Percentiles rank a stretch among this genome's conserved stretches.
Conservation (phyloP, 257 asterid genomes). For the Ajuga chamaepitys region DNA sequence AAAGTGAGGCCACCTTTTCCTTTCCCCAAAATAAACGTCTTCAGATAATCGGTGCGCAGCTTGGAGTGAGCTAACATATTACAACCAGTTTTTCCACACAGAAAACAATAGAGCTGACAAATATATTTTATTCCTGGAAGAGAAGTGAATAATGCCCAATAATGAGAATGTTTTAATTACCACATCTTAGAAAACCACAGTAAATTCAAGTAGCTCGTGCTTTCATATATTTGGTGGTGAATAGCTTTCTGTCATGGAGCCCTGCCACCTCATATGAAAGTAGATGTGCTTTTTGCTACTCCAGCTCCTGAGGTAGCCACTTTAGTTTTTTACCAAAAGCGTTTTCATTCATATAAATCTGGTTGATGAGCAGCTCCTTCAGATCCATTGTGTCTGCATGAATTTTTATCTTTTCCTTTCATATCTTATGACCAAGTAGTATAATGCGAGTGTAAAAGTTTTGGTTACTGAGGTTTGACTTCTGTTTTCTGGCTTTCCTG, state of each 20-base stretch:
- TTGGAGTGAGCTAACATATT: neutral
- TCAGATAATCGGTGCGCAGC: neutral
- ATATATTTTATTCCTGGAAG: neutral
- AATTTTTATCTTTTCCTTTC: neutral
- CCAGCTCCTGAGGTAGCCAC: neutral
- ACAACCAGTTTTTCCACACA: neutral
- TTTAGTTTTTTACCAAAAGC: neutral
- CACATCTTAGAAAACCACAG: neutral
- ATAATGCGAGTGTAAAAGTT: neutral
- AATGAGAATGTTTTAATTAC: neutral
- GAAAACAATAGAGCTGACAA: neutral
- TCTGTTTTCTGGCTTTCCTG: constrained; percentile 1
- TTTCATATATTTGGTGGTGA: neutral
- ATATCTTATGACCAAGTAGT: neutral
- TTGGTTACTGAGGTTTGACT: neutral
- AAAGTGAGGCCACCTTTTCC: neutral
- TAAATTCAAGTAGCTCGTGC: neutral
- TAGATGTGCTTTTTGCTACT: neutral
- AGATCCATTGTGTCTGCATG: neutral
- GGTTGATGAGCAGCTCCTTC: neutral
- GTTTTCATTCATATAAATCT: neutral
- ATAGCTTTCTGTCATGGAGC: neutral
- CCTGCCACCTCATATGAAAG: neutral
- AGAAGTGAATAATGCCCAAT: neutral
- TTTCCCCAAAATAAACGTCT: neutral